phyloP scores from a whole-genome alignment of 108 stramenopile genomes.

The Cyclotella choctawhatcheeana region DNA sequence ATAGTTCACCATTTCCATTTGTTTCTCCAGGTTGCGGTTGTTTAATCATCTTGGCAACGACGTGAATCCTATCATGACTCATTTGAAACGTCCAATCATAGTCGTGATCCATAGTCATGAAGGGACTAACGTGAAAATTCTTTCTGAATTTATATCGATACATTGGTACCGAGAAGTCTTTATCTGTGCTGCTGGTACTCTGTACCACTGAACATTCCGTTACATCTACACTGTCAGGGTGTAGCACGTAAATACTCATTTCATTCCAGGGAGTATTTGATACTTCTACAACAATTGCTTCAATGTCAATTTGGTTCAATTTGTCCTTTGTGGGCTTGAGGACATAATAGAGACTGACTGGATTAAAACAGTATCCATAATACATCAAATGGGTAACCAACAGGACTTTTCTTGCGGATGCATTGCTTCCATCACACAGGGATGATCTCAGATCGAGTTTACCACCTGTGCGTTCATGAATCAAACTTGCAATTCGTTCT shows the following conservation, averaged over 20 bases:
- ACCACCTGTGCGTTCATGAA: constrained; percentile 60
- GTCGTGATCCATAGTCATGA: constrained; percentile 95
- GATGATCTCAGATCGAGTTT: constrained; percentile 41
- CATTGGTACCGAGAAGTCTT: constrained; percentile 19
- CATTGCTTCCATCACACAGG: constrained; percentile 26
- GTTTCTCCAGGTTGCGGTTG: neutral
- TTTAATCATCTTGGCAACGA: constrained; percentile 38
- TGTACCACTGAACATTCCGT: constrained; percentile 17
- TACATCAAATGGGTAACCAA: constrained; percentile 81
- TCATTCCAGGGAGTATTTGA: constrained; percentile 97
- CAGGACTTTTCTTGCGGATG: constrained; percentile 39
- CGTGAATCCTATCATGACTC: constrained; percentile 30
- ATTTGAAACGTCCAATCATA: constrained; percentile 91
- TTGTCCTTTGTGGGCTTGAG: constrained; percentile 33
- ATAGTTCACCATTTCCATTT: constrained; percentile 21
- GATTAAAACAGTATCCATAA: constrained; percentile 92
- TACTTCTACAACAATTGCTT: constrained; percentile 71
- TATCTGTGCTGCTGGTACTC: neutral
- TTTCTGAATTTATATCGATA: constrained; percentile 73
- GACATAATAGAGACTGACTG: constrained; percentile 85
- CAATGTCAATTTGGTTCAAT: neutral
- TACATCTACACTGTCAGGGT: constrained; percentile 73
- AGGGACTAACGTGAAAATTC: constrained; percentile 95
- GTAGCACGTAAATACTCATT: constrained; percentile 91
- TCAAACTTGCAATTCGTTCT: constrained; percentile 55